Percentiles rank a stretch among this genome's conserved stretches.
Evolutionary conservation across 2,329 filamentous ascomycete species (phyloP).

Genomic region (Elsinoe batatas): DNA sequence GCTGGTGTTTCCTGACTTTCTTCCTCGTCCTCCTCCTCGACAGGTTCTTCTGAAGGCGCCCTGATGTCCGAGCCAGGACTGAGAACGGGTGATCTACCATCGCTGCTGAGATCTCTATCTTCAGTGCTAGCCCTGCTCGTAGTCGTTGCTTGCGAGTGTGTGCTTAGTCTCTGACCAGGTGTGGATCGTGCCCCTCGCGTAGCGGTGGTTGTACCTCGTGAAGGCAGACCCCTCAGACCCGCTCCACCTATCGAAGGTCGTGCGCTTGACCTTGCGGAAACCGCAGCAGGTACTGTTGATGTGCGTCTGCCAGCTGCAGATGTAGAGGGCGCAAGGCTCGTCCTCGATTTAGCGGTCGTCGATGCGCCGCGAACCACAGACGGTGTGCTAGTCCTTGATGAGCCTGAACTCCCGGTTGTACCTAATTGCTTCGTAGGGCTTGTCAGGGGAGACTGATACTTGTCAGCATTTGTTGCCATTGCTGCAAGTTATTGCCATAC

Average conservation of each 20-base stretch:
- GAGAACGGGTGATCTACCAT: not conserved
- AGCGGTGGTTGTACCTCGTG: not conserved
- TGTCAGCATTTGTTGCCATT: not conserved
- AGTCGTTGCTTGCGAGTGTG: constrained; percentile 4
- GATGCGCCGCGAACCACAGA: constrained; percentile 31
- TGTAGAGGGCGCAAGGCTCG: constrained; percentile 41
- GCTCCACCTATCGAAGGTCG: constrained; percentile 2
- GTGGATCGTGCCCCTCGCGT: not conserved
- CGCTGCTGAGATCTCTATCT: constrained; percentile 3
- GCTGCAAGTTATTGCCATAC: constrained; percentile 32
- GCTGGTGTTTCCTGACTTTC: not conserved
- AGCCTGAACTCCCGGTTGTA: constrained; percentile 46
- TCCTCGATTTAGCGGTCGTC: constrained; percentile 42
- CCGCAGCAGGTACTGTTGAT: constrained; percentile 21
- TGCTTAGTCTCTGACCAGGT: constrained; percentile 1
- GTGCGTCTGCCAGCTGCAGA: constrained; percentile 21
- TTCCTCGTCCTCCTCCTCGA: constrained; percentile 17
- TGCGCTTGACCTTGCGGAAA: constrained; percentile 20
- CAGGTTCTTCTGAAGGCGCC: constrained; percentile 16
- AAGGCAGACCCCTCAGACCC: not conserved
- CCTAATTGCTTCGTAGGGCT: constrained; percentile 67
- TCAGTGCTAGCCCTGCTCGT: constrained; percentile 10
- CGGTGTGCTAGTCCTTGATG: constrained; percentile 56
- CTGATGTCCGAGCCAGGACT: constrained; percentile 1
- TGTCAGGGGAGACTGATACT: constrained; percentile 59